A percentile compares a stretch with the other conserved stretches of the same genome.
Conservation (phyloP, 2,329 filamentous ascomycete species). For the Ceratocystis harringtonii region DNA sequence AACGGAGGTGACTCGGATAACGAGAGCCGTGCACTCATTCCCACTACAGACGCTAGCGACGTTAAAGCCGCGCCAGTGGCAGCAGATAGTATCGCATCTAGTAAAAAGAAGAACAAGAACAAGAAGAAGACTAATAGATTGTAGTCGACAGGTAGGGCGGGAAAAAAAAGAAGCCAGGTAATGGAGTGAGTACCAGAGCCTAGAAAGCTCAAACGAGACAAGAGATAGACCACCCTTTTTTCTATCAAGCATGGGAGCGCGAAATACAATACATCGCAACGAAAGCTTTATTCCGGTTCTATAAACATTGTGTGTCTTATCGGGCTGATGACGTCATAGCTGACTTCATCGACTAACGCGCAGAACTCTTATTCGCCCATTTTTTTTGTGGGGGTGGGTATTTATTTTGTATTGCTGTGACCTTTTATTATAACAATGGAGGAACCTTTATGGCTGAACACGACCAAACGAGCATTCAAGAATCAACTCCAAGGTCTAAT, state of each 20-base stretch:
- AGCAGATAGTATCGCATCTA: constrained; percentile 7
- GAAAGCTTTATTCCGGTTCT: background rate
- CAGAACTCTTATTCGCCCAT: background rate
- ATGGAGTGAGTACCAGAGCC: too few relatives aligned
- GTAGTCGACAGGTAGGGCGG: too few relatives aligned
- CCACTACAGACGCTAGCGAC: background rate
- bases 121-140: constrained; percentile 16
- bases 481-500: too few relatives aligned
- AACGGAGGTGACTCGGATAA: background rate
- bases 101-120: constrained; percentile 16
- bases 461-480: too few relatives aligned
- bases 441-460: too few relatives aligned
- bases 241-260: background rate
- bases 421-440: too few relatives aligned
- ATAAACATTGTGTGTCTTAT: too few relatives aligned
- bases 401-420: too few relatives aligned
- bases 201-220: too few relatives aligned
- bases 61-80: background rate
- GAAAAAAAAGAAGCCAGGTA: too few relatives aligned
- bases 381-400: background rate
- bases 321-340: background rate
- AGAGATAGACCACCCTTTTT: background rate
- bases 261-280: background rate
- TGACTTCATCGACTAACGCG: background rate
- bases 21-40: background rate